Conservation (phyloP, 768 basidiomycete genomes). For the Lepiota venenata region DNA sequence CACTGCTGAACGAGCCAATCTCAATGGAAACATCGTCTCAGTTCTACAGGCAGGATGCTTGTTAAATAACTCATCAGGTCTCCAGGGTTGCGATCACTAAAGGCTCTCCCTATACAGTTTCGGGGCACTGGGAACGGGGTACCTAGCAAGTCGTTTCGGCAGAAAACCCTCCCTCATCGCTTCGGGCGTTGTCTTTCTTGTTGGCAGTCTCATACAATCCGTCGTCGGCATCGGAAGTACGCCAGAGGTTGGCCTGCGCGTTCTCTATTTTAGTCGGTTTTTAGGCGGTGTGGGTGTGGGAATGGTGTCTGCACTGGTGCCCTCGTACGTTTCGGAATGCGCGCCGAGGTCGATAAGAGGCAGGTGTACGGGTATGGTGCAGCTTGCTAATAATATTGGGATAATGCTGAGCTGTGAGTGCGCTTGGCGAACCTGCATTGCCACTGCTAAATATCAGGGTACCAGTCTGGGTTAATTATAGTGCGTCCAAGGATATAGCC, state of each 20-base stretch:
- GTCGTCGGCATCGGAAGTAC: constrained; percentile 39
- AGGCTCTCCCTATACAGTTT: constrained; percentile 27
- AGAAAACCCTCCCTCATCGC: constrained; percentile 41
- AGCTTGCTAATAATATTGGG: constrained; percentile 32
- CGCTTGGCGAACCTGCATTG: not conserved
- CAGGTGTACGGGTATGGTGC: constrained; percentile 44
- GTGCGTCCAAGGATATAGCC: constrained; percentile 31
- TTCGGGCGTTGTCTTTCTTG: constrained; percentile 42
- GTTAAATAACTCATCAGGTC: no score
- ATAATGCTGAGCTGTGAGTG: constrained; percentile 34
- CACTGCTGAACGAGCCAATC: constrained; percentile 31
- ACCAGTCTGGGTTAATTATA: constrained; percentile 47
- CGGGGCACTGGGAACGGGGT: constrained; percentile 39
- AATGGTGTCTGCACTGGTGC: constrained; percentile 46
- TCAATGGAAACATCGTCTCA: constrained; percentile 51
- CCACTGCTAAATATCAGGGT: no score
- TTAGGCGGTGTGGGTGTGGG: constrained; percentile 61
- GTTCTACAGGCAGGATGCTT: constrained; percentile 46
- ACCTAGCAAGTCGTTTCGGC: constrained; percentile 39
- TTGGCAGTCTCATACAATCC: constrained; percentile 46
- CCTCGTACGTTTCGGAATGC: constrained; percentile 50
- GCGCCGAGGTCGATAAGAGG: constrained; percentile 45
- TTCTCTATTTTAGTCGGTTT: constrained; percentile 50
- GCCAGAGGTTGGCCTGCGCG: constrained; percentile 27
- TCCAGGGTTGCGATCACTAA: not conserved